phyloP scores from a whole-genome alignment of 2,329 filamentous ascomycete species.

The Colletotrichum orbiculare region DNA sequence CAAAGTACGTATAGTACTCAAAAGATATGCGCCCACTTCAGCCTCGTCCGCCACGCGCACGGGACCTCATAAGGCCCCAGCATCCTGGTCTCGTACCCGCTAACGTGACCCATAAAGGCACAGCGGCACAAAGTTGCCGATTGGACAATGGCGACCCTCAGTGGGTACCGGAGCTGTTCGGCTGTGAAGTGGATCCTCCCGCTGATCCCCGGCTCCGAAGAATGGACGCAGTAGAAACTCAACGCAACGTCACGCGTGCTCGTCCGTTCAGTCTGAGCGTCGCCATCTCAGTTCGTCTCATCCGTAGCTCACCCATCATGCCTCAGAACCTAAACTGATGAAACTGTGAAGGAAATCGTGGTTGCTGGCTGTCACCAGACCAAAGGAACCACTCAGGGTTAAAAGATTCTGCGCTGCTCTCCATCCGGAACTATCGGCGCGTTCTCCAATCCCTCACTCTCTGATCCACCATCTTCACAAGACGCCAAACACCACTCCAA shows the following conservation, averaged over 20 bases:
- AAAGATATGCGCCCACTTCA: background rate
- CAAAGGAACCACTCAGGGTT: background rate
- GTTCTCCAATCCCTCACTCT: background rate
- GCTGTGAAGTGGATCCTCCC: conserved; percentile 11
- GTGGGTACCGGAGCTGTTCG: background rate
- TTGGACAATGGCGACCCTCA: conserved; percentile 15
- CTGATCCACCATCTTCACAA: background rate
- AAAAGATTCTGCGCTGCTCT: no score
- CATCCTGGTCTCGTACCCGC: background rate
- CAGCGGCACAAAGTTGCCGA: conserved; percentile 4
- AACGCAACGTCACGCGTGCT: conserved; percentile 20
- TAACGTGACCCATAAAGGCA: conserved; percentile 1
- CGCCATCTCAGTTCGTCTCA: conserved; percentile 11
- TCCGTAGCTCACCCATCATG: background rate
- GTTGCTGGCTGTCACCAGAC: background rate
- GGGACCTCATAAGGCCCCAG: background rate
- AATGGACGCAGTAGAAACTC: conserved; percentile 6
- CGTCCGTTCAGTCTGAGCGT: conserved; percentile 3
- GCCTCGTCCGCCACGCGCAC: conserved; percentile 24
- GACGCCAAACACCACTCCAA: no score
- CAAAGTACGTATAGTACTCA: no score
- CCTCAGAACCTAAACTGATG: conserved; percentile 8
- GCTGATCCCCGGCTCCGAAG: conserved; percentile 6
- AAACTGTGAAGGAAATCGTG: background rate
- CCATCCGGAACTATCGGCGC: conserved; percentile 17